Conservation (phyloP, 495 filamentous ascomycete genomes). For the Aspergillus wentii region DNA sequence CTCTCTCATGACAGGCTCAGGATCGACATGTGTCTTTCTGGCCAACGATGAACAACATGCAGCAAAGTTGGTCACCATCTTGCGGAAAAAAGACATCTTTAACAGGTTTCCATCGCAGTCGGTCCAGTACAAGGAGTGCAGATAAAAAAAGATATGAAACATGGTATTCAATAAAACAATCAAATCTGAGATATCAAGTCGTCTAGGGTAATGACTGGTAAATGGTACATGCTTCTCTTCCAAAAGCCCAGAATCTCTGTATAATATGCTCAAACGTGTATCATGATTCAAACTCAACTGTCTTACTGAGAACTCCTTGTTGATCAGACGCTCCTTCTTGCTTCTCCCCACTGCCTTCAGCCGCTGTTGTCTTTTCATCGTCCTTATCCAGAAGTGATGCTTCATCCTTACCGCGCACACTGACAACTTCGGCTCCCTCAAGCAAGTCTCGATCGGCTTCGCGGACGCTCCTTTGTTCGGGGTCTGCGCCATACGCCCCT, state of each 20-base stretch:
- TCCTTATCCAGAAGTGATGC: constrained; percentile 24
- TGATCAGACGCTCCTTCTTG: constrained; percentile 8
- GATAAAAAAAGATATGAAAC: too few relatives aligned
- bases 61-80: too few relatives aligned
- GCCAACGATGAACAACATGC: too few relatives aligned
- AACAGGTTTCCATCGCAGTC: too few relatives aligned
- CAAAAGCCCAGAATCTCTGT: constrained; percentile 5
- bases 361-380: constrained; percentile 3
- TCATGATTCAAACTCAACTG: constrained; percentile 39
- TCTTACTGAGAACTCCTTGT: constrained; percentile 25
- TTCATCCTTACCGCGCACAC: constrained; percentile 24
- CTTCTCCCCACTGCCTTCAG: not conserved
- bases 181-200: too few relatives aligned
- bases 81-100: too few relatives aligned
- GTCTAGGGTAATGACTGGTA: too few relatives aligned
- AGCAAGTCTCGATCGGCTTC: constrained; percentile 75
- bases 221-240: too few relatives aligned
- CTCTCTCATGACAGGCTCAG: too few relatives aligned
- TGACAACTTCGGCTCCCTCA: constrained; percentile 46
- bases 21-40: too few relatives aligned
- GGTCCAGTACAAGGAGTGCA: too few relatives aligned
- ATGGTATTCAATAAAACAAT: too few relatives aligned
- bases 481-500: constrained; percentile 46
- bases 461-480: constrained; percentile 57
- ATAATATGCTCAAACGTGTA: constrained; percentile 7